Evolutionary conservation across 805 yeast species (phyloP).

Genomic region (Candida yuanshanica): DNA sequence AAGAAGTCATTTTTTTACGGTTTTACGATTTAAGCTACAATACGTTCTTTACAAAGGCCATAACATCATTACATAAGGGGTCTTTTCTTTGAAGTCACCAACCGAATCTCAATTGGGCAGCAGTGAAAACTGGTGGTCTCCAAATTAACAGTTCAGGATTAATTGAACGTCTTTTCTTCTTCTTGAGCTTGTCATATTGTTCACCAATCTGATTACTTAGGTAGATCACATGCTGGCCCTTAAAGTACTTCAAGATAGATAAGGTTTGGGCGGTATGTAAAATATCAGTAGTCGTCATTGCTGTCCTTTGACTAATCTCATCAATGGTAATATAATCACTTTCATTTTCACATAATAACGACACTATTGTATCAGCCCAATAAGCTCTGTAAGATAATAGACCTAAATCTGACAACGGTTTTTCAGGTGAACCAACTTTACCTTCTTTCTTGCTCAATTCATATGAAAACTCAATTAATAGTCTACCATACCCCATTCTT

Average conservation of each 20-base stretch:
- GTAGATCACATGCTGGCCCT: constrained; percentile 89
- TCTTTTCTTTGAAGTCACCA: constrained; percentile 72
- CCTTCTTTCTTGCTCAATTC: constrained; percentile 83
- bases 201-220: constrained; percentile 77
- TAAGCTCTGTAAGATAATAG: constrained; percentile 87
- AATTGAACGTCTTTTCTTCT: constrained; percentile 69
- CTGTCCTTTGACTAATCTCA: constrained; percentile 76
- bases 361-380: constrained; percentile 90
- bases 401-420: constrained; percentile 94
- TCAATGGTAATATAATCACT: constrained; percentile 67
- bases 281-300: constrained; percentile 96
- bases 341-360: constrained; percentile 56
- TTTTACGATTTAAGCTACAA: neutral
- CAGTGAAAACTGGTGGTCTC: constrained; percentile 94
- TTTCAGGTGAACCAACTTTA: constrained; percentile 95
- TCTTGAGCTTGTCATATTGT: constrained; percentile 61
- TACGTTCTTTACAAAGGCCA: neutral
- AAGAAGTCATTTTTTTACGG: too few species aligned
- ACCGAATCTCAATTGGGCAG: constrained; percentile 92
- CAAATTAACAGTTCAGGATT: constrained; percentile 71
- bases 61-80: neutral
- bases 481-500: constrained; percentile 88
- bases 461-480: constrained; percentile 89
- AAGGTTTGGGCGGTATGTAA: constrained; percentile 88
- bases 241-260: constrained; percentile 84